These are phyloP conservation scores for Amaranthus hypochondriacus DNA, from an alignment of 148 eudicot species.

Conservation along the genomic window DNA sequence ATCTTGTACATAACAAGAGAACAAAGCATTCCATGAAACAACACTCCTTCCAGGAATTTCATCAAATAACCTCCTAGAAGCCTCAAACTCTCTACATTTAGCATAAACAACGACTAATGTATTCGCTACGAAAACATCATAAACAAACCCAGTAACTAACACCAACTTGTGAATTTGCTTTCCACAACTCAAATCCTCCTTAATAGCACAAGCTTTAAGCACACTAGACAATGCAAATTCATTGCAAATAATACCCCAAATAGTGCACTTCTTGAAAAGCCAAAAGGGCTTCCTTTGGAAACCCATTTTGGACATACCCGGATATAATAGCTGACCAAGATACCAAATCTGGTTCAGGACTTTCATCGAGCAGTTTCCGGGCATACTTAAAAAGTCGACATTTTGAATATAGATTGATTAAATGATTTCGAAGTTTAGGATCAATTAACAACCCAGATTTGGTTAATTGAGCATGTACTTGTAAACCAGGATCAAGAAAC, in stretches of 20 bases:
- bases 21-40: slow-evolving; percentile 73
- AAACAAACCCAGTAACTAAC: slow-evolving; percentile 48
- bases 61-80: slow-evolving; percentile 60
- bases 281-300: slow-evolving; percentile 46
- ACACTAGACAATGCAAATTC: slow-evolving; percentile 68
- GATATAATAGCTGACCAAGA: slow-evolving; percentile 79
- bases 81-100: slow-evolving; percentile 45
- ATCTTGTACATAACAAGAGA: slow-evolving; percentile 52
- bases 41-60: slow-evolving; percentile 57
- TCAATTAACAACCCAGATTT: slow-evolving; percentile 45
- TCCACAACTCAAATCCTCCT: slow-evolving; percentile 50
- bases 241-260: slow-evolving; percentile 52
- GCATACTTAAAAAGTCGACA: slow-evolving; percentile 48
- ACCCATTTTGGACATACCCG: slow-evolving; percentile 60
- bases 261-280: slow-evolving; percentile 52
- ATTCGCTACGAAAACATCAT: slow-evolving; percentile 64
- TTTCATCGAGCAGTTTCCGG: slow-evolving; percentile 63
- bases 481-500: slow-evolving; percentile 42
- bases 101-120: slow-evolving; percentile 66
- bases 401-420: slow-evolving; percentile 56
- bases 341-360: slow-evolving; percentile 61
- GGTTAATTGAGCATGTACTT: slow-evolving; percentile 48
- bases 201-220: slow-evolving; percentile 61
- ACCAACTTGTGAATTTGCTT: slow-evolving; percentile 60
- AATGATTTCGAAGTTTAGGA: slow-evolving; percentile 38